Evolutionary conservation across 1,284 basidiomycete genomes (phyloP), one percentile per base, ranked within the genome.

Genomic region (Microbotryomycetes sp.): DNA sequence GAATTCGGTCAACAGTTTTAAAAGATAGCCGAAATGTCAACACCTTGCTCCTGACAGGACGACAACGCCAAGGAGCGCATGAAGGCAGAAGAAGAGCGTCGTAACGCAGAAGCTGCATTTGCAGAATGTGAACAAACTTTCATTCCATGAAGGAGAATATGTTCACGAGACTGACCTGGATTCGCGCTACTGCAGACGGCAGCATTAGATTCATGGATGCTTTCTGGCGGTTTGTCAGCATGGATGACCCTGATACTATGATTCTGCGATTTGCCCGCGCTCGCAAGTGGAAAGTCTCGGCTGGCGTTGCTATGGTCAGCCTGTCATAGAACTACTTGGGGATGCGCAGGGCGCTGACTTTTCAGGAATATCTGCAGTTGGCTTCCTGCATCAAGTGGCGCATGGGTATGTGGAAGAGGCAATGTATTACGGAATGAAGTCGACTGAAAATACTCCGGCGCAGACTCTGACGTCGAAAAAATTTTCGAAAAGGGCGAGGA

Each of bases 281-380:
- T 2, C 71, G 76, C 47, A 70, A 76, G 67, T 77, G 76, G 76
- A 73, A 75, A 49, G 70, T 73, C 1, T 67, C 69, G 16, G 74
- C 76, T 12, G 76, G 74, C 16, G 70, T 76, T 50, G 75, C 76
- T 30, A 77, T 77, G 76, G 68, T 77, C 54, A 28, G 73, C 70
- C 47, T 62, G 63, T 3, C 70, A n/a, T 19, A n/a, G 7, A 1
- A 22, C 15, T 2, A 6, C 29, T 28, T 26, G 19, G n/a, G 25
- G 3, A 23, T 57, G 19, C 22, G 26, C 22, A 14, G 22, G 23
- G 49, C 48, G 15, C 28, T 29, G 19, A 12, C 6, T 19, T 15
- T 23, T 12, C 12, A 28, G 36, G 19, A 42, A 9, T 12, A 42
- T 12, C 9, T 19, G 19, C 47, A 61, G 59, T 60, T 60, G 12